Conservation (phyloP, 768 basidiomycete genomes). For the Lentinula sp. region DNA sequence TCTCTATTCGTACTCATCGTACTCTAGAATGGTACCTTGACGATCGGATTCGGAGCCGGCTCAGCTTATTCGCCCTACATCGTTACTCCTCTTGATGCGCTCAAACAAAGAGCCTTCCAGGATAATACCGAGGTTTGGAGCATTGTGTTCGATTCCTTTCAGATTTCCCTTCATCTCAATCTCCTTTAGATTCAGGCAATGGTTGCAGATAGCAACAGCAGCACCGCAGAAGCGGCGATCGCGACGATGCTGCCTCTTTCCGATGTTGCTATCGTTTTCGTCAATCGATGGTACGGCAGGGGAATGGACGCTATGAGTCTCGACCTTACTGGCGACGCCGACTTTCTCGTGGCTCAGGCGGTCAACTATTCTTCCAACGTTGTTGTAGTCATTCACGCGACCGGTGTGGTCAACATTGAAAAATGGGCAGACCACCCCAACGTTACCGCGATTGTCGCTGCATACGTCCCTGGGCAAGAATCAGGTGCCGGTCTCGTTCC, state of each 20-base stretch:
- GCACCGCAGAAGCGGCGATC: not conserved
- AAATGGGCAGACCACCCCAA: conserved; percentile 36
- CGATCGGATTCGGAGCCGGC: not conserved
- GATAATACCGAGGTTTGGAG: not conserved
- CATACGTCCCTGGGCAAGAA: conserved; percentile 41
- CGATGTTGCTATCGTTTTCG: conserved; percentile 1
- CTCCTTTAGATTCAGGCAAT: not conserved
- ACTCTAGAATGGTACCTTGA: conserved; percentile 13
- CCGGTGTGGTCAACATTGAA: conserved; percentile 27
- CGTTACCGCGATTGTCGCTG: conserved; percentile 22
- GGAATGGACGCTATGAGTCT: conserved; percentile 16
- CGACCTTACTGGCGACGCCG: conserved; percentile 27
- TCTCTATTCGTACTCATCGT: not conserved
- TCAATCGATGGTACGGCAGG: not conserved
- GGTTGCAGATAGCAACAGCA: not conserved
- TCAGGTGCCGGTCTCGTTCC: conserved; percentile 45
- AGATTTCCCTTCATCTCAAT: not conserved
- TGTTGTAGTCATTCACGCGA: conserved; percentile 34
- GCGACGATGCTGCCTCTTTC: not conserved
- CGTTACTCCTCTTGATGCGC: conserved; percentile 3
- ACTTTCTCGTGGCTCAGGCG: conserved; percentile 30
- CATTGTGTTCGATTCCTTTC: no score
- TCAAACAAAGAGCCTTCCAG: not conserved
- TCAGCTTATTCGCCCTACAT: not conserved
- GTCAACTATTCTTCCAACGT: conserved; percentile 17